Conservation (phyloP, 1,284 basidiomycete genomes). For the Ganoderma resinaceum region DNA sequence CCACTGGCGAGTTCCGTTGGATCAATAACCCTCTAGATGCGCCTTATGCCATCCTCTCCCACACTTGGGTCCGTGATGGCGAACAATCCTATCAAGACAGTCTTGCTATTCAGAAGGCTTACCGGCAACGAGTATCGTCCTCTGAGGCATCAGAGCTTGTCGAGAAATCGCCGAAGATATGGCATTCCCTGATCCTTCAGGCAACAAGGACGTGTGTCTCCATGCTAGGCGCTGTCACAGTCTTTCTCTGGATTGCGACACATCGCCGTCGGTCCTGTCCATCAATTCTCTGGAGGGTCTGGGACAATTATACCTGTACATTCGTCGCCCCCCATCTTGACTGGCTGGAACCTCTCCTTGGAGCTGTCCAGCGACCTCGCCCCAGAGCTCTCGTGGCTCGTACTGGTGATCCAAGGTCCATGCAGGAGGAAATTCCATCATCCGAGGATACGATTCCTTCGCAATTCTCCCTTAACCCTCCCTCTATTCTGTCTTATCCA, state of each 20-base stretch:
- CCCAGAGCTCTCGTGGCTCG: not conserved
- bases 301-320: not conserved
- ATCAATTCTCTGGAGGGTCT: not conserved
- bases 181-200: not conserved
- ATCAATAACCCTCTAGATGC: no score
- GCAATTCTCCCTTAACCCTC: not conserved
- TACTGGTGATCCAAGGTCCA: not conserved
- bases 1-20: slow-evolving; percentile 4
- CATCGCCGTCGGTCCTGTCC: not conserved
- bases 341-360: not conserved
- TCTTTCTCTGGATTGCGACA: not conserved
- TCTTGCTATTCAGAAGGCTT: not conserved
- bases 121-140: no score
- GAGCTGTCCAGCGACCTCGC: not conserved
- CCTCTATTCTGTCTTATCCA: not conserved
- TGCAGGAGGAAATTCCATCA: not conserved
- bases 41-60: slow-evolving; percentile 11
- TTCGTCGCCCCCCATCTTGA: not conserved
- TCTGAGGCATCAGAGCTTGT: not conserved
- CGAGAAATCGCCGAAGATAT: not conserved
- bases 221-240: not conserved
- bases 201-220: not conserved
- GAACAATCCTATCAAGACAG: slow-evolving; percentile 12
- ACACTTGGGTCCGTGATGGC: not conserved
- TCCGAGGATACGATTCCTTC: not conserved